A percentile compares a stretch with the other conserved stretches of the same genome.
phyloP scores from a whole-genome alignment of 2,329 filamentous ascomycete species.

The Fusarium buharicum region DNA sequence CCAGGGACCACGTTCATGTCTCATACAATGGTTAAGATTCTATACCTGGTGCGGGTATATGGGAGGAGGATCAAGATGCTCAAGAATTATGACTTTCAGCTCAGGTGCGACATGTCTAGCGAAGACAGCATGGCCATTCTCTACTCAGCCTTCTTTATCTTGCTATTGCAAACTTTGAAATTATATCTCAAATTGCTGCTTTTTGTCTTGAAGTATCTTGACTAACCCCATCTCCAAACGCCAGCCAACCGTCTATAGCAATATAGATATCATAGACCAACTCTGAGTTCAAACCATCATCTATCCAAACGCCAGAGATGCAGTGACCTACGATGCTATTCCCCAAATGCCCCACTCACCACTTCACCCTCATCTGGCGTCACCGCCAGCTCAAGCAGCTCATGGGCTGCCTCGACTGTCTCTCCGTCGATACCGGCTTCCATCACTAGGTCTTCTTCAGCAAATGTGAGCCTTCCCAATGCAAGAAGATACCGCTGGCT shows the following conservation, averaged over 20 bases:
- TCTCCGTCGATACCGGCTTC: conserved; percentile 81
- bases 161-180: background rate
- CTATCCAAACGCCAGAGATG: conserved; percentile 31
- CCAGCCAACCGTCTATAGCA: conserved; percentile 2
- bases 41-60: background rate
- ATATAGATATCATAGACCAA: conserved; percentile 8
- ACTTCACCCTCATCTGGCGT: conserved; percentile 75
- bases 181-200: background rate
- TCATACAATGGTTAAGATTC: conserved; percentile 39
- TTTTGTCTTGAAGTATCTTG: conserved; percentile 22
- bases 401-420: conserved; percentile 82
- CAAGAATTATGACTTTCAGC: background rate
- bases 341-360: conserved; percentile 55
- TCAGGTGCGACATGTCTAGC: background rate
- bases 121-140: background rate
- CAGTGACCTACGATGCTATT: conserved; percentile 34
- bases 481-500: conserved; percentile 85
- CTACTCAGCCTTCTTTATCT: background rate
- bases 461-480: conserved; percentile 86
- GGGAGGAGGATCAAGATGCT: background rate
- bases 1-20: conserved; percentile 46
- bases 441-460: conserved; percentile 78
- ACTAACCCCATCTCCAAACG: conserved; percentile 20
- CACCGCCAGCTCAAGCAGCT: conserved; percentile 81
- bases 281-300: background rate